A percentile compares a stretch with the other conserved stretches of the same genome.
These are phyloP conservation scores for Aspergillus quadrilineatus DNA, from an alignment of 2,329 filamentous ascomycete genomes.

Conservation along the genomic window DNA sequence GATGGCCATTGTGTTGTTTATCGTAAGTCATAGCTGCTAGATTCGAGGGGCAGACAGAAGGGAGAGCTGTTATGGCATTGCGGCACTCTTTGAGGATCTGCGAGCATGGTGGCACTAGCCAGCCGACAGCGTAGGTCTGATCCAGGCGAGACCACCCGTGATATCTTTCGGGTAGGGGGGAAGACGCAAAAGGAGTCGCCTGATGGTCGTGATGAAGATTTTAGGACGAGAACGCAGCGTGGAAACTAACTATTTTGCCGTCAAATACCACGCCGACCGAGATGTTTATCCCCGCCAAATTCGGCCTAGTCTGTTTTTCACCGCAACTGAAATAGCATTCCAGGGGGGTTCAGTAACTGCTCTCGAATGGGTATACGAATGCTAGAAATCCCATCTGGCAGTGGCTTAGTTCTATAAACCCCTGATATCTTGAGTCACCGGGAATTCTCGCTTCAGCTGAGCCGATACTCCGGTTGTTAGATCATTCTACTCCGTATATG, in stretches of 20 bases:
- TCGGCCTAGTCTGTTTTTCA: slow-evolving; percentile 25
- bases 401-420: background rate
- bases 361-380: background rate
- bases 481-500: background rate
- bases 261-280: slow-evolving; percentile 5
- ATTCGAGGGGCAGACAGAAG: slow-evolving; percentile 29
- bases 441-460: background rate
- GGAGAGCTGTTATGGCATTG: slow-evolving; percentile 50
- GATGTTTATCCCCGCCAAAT: slow-evolving; percentile 25
- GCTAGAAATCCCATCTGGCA: background rate
- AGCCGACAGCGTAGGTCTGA: slow-evolving; percentile 16
- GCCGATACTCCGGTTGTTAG: background rate
- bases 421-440: background rate
- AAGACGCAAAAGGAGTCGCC: background rate
- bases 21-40: slow-evolving; percentile 51
- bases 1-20: slow-evolving; percentile 53
- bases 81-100: slow-evolving; percentile 27
- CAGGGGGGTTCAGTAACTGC: background rate
- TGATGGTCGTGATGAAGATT: slow-evolving; percentile 7
- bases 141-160: slow-evolving; percentile 13
- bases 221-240: slow-evolving; percentile 9
- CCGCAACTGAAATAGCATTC: slow-evolving; percentile 9
- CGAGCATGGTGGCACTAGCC: slow-evolving; percentile 39
- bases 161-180: background rate
- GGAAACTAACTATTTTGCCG: slow-evolving; percentile 15